Base-by-base conservation (phyloP, 495 filamentous ascomycete genomes). In the Eremomyces bilateralis region DNA sequence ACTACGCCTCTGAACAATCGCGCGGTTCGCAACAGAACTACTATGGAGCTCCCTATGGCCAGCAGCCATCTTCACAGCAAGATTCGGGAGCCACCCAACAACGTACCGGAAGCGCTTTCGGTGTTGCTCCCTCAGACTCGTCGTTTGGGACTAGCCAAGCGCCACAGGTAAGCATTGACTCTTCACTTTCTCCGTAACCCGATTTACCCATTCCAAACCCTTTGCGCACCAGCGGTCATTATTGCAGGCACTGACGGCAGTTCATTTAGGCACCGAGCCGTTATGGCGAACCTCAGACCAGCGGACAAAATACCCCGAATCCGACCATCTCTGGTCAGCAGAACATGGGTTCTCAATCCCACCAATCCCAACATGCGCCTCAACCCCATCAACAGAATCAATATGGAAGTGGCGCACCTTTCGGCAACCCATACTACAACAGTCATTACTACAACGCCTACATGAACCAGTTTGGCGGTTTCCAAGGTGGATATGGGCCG, bases 301-400 rank as follows among this genome's bases (percentile, higher is more conserved):
- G 77, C 48, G 84, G 80, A 12, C 76, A 90, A 46, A 83, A 73
- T 27, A 93, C 85, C 3, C 82, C 84, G 4, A 85, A 85, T 52
- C 81, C 78, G 17, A 71, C 73, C 24, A 57, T 77, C 36, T 11
- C 10, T 8, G 10, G 59, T 19, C 73, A 75, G 39, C 73, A 72
- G 33, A 69, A 69, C 43, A 57, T 57, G 30, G 56, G 54, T n/a
- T 42, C 51, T 17, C 65, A 67, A 37, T 58, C 64, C 0, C 65
- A 68, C 34, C 54, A 60, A 29, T 56, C 63, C 28, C 68, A 71
- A 41, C 66, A 70, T 43, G 69, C 65, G 36, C 71, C 73, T 47
- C 72, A 76, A 32, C 69, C 71, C 51, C 62, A 60, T 41, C 53
- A 57, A 33, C 69, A 72, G 42, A 58, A 35, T 22, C 58, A 58